Evolutionary conservation across 1,284 basidiomycete species (phyloP), one percentile per base, ranked within the genome.

Genomic region (Volvariella surrecta): DNA sequence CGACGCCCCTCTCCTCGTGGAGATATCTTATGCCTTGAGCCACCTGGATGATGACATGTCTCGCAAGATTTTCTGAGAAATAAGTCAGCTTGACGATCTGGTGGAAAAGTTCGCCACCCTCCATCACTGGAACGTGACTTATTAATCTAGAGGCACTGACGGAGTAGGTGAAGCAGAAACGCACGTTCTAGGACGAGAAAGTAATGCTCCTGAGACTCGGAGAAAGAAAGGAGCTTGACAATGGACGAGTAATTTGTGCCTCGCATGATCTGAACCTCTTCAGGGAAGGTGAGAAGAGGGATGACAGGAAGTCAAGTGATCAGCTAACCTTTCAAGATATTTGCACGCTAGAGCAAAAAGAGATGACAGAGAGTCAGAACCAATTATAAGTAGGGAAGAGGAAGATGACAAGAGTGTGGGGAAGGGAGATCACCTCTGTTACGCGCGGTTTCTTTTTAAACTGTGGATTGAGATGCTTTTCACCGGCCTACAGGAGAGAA

Each of bases 1-100:
- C 94, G 17, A 99, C 93, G 17, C 96, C 96, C 18, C 91, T 84
- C 63, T 98, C 96, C 63, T 99, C 94, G 61, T 99, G 96, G 11
- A 99, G 74, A 63, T 99, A 93, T 37, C 89, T 79, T 40, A 99
- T 97, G 17, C 89, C 96, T 21, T 93, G 76, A 0, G 96, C 96
- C 20, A 99, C 96, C 66, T 99, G 96, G 2, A 96, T 67, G 52
- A 99, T 98, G 58, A 99, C 94, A 62, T 99, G 96, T 8, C 95
- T 81, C 8, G 93, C 79, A 11, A 97, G 81, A 48, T 86, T 86
- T 64, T 99, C 96, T 60, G 89, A 93, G 61, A 99, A 98, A 67
- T 99, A 99, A 1, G 96, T 99, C 51, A 99, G 77, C 62, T 97
- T 98, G 66, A 99, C 96, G 55, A 99, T 99, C 62, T 99, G 96